Percentiles rank a stretch among this genome's conserved stretches.
Evolutionary conservation across 1,139 yeast genomes (phyloP).

Genomic region (Diutina rugosa): DNA sequence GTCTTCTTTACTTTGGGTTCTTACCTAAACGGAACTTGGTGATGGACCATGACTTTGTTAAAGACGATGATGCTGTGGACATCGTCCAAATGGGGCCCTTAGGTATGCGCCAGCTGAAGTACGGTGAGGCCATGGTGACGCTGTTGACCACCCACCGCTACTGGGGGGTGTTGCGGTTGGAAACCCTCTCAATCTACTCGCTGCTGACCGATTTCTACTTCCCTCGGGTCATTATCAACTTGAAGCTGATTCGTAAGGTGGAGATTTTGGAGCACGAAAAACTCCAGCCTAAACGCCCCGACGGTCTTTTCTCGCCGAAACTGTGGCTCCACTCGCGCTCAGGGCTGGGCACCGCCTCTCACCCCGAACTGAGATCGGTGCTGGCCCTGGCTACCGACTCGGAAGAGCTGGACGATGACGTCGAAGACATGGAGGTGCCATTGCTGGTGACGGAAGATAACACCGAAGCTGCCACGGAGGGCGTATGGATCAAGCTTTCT

Average conservation of each 20-base stretch:
- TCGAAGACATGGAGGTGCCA: not conserved
- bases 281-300: not conserved
- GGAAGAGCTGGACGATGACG: not conserved
- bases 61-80: slow-evolving; percentile 15
- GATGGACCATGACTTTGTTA: slow-evolving; percentile 9
- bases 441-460: not conserved
- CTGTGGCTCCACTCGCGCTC: not conserved
- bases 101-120: slow-evolving; percentile 35
- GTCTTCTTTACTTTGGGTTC: slow-evolving; percentile 67
- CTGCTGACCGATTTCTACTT: slow-evolving; percentile 72
- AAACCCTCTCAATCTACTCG: slow-evolving; percentile 55
- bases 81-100: slow-evolving; percentile 33
- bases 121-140: slow-evolving; percentile 25
- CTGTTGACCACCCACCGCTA: slow-evolving; percentile 26
- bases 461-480: slow-evolving; percentile 4
- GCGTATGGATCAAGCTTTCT: slow-evolving; percentile 41
- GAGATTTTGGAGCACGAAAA: not conserved
- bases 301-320: not conserved
- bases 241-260: slow-evolving; percentile 11
- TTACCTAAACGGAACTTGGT: slow-evolving; percentile 42
- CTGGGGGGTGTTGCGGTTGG: slow-evolving; percentile 72
- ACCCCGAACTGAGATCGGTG: not conserved
- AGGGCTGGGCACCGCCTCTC: not conserved
- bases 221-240: slow-evolving; percentile 65
- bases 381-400: not conserved